Evolutionary conservation across 1,284 basidiomycete species (phyloP).

Genomic region (Tilletia indica): DNA sequence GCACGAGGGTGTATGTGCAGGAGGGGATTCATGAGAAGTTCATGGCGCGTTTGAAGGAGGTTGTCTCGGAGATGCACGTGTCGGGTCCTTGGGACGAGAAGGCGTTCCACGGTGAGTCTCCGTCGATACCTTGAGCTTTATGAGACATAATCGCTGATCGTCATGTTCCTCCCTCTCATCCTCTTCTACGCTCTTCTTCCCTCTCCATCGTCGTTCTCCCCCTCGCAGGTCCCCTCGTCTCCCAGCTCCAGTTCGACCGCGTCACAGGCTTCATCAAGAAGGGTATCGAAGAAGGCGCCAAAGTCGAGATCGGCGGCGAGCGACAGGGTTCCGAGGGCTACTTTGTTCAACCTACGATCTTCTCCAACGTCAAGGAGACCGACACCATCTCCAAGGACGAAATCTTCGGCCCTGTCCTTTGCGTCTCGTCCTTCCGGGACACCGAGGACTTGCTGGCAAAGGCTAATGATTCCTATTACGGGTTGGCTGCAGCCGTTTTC

Average conservation of each 20-base stretch:
- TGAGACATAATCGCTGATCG: too few relatives aligned
- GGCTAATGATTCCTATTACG: slow-evolving; percentile 79
- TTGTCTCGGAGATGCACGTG: slow-evolving; percentile 60
- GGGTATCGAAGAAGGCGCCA: slow-evolving; percentile 78
- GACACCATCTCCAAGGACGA: slow-evolving; percentile 89
- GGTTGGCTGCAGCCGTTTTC: slow-evolving; percentile 83
- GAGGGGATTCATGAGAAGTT: slow-evolving; percentile 58
- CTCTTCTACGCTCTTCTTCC: background rate
- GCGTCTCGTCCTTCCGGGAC: too few relatives aligned
- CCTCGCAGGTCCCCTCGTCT: slow-evolving; percentile 70
- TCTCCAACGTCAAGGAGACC: slow-evolving; percentile 65
- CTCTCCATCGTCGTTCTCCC: background rate
- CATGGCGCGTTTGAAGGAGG: slow-evolving; percentile 15
- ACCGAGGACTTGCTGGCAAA: slow-evolving; percentile 63
- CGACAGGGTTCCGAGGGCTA: slow-evolving; percentile 68
- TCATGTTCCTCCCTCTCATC: background rate
- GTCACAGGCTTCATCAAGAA: slow-evolving; percentile 85
- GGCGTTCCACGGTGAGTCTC: slow-evolving; percentile 65
- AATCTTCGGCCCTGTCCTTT: slow-evolving; percentile 80
- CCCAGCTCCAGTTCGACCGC: slow-evolving; percentile 74
- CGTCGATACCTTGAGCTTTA: too few relatives aligned
- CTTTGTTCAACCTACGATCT: slow-evolving; percentile 58
- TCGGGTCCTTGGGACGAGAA: slow-evolving; percentile 76
- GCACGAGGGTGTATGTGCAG: slow-evolving; percentile 82
- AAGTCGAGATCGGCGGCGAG: slow-evolving; percentile 71